phyloP scores from a whole-genome alignment of 1,284 basidiomycete species.

The Sphagnurus paluster region DNA sequence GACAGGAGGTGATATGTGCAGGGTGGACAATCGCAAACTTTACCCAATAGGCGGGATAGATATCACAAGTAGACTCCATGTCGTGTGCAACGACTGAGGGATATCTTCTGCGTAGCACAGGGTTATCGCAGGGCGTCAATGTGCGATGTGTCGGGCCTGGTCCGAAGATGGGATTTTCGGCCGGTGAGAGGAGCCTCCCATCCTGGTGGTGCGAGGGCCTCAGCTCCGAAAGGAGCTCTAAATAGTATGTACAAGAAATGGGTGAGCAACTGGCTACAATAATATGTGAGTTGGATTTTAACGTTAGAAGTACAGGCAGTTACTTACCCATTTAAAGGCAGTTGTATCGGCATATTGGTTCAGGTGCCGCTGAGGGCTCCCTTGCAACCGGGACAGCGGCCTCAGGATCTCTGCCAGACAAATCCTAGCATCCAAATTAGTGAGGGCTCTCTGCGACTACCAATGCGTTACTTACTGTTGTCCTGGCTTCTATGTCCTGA shows the following conservation, averaged over 20 bases:
- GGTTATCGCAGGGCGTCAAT: not conserved
- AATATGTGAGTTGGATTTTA: not conserved
- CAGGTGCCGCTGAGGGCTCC: constrained; percentile 25
- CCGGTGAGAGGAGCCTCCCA: not conserved
- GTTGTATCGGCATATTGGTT: constrained; percentile 24
- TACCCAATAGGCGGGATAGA: too few species aligned
- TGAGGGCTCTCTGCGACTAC: not conserved
- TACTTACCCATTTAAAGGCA: constrained; percentile 26
- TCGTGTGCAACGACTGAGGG: too few species aligned
- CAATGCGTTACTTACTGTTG: constrained; percentile 19
- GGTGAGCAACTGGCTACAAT: not conserved
- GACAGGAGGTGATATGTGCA: too few species aligned
- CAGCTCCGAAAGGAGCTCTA: not conserved
- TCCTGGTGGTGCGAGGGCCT: not conserved
- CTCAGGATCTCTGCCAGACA: constrained; percentile 10
- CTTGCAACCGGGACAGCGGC: constrained; percentile 21
- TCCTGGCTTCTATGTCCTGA: constrained; percentile 24
- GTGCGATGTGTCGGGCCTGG: not conserved
- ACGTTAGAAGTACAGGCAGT: not conserved
- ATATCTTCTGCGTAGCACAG: too few species aligned
- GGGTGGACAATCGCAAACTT: too few species aligned
- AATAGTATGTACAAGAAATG: not conserved
- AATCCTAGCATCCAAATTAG: not conserved
- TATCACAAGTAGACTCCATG: too few species aligned
- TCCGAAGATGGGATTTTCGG: not conserved